These are phyloP conservation scores for Postia placenta DNA, from an alignment of 768 basidiomycete genomes.

Conservation along the genomic window DNA sequence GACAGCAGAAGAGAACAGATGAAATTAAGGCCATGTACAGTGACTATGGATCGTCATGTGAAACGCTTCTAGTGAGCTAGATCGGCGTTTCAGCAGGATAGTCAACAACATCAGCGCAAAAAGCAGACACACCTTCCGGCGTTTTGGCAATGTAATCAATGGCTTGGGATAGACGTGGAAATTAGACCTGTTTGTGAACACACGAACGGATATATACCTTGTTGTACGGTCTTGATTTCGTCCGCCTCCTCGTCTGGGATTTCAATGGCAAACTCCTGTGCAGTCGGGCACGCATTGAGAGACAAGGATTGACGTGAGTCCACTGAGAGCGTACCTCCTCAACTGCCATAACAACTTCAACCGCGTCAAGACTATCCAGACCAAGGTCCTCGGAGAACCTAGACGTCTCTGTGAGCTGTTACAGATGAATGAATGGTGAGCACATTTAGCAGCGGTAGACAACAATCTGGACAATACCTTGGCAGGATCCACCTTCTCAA, in stretches of 20 bases:
- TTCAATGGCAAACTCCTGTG: conserved; percentile 92
- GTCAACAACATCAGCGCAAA: not conserved
- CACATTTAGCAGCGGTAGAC: too few species aligned
- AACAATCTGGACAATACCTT: conserved; percentile 54
- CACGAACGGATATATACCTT: conserved; percentile 51
- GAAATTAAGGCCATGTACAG: not conserved
- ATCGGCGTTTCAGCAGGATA: not conserved
- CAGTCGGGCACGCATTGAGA: not conserved
- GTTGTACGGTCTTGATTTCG: conserved; percentile 84
- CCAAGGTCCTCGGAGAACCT: conserved; percentile 81
- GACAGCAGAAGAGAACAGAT: not conserved
- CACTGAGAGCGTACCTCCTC: conserved; percentile 60
- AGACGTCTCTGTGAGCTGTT: conserved; percentile 58
- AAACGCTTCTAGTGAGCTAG: conserved; percentile 14
- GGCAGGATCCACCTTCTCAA: conserved; percentile 77
- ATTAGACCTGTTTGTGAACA: not conserved
- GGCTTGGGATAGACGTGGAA: conserved; percentile 45
- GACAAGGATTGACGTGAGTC: not conserved
- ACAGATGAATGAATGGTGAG: too few species aligned
- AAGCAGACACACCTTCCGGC: conserved; percentile 21
- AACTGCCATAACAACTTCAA: conserved; percentile 98
- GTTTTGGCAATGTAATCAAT: conserved; percentile 95
- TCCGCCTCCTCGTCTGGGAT: conserved; percentile 98
- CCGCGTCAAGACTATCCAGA: conserved; percentile 92
- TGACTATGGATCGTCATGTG: conserved; percentile 10